phyloP scores from a whole-genome alignment of 2,329 filamentous ascomycete species.

The Aspergillus sclerotialis region DNA sequence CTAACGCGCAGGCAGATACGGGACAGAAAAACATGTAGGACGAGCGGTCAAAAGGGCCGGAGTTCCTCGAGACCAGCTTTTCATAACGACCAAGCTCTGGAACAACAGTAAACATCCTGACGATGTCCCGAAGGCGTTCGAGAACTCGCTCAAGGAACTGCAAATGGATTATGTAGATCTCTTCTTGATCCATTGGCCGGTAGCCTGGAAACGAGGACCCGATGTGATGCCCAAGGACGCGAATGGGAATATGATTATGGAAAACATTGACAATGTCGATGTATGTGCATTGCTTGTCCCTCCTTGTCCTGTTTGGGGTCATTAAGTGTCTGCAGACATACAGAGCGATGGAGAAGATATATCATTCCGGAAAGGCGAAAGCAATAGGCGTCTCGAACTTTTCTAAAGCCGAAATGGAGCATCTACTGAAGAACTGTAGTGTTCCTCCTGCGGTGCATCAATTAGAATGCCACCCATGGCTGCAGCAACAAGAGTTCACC shows the following conservation, averaged over 20 bases:
- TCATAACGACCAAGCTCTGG: conserved; percentile 63
- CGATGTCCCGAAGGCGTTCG: conserved; percentile 55
- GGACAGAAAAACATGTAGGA: conserved; percentile 61
- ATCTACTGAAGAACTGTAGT: conserved; percentile 37
- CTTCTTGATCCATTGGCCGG: conserved; percentile 63
- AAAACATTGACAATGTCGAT: conserved; percentile 44
- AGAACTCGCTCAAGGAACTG: conserved; percentile 56
- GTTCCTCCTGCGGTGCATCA: conserved; percentile 45
- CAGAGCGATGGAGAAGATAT: conserved; percentile 42
- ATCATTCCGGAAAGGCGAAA: conserved; percentile 37
- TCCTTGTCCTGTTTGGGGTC: neutral
- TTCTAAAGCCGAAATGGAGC: conserved; percentile 42
- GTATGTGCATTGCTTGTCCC: conserved; percentile 20
- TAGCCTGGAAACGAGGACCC: conserved; percentile 45
- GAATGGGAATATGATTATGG: conserved; percentile 36
- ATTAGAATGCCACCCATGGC: conserved; percentile 47
- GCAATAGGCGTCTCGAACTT: conserved; percentile 51
- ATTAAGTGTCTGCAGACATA: conserved; percentile 32
- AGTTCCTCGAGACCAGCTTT: conserved; percentile 58
- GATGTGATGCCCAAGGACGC: conserved; percentile 40
- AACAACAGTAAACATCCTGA: conserved; percentile 57
- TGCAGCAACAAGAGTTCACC: conserved; percentile 44
- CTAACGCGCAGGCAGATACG: conserved; percentile 39
- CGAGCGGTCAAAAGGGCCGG: conserved; percentile 57
- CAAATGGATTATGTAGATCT: conserved; percentile 62